A percentile compares a stretch with the other conserved stretches of the same genome.
Evolutionary conservation across 495 filamentous ascomycete genomes (phyloP).

Genomic region (Tricharina praecox): DNA sequence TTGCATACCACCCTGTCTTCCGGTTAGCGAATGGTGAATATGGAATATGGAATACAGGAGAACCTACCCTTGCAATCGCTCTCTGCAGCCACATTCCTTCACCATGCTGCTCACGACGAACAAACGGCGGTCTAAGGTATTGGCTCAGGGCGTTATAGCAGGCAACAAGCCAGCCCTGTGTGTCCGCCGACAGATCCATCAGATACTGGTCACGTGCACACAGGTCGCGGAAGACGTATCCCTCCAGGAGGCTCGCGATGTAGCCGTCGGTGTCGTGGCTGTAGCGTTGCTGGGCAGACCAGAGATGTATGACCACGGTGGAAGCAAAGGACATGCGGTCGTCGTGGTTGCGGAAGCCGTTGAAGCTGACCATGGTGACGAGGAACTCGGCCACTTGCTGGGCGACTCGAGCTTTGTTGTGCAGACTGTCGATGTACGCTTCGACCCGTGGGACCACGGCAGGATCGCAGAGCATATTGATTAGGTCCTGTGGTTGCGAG

Average conservation of each 20-base stretch:
- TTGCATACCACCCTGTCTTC: slow-evolving; percentile 26
- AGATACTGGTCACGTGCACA: slow-evolving; percentile 23
- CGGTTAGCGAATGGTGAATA: not conserved
- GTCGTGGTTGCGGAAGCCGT: slow-evolving; percentile 1
- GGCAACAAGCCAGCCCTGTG: slow-evolving; percentile 13
- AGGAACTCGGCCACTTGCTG: slow-evolving; percentile 21
- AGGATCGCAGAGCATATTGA: slow-evolving; percentile 23
- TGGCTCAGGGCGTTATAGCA: slow-evolving; percentile 22
- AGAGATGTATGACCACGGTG: slow-evolving; percentile 20
- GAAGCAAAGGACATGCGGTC: slow-evolving; percentile 15
- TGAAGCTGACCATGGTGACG: slow-evolving; percentile 14
- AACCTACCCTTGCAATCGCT: slow-evolving; percentile 25
- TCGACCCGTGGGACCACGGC: slow-evolving; percentile 17
- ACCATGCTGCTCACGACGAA: slow-evolving; percentile 9
- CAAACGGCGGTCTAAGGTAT: slow-evolving; percentile 23
- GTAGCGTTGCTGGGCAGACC: slow-evolving; percentile 25
- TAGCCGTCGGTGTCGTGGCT: slow-evolving; percentile 26
- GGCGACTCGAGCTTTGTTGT: slow-evolving; percentile 17
- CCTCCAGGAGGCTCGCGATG: slow-evolving; percentile 12
- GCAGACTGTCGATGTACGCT: slow-evolving; percentile 19
- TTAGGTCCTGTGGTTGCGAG: slow-evolving; percentile 16
- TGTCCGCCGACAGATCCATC: slow-evolving; percentile 10
- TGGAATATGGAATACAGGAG: not conserved
- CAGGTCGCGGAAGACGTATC: not conserved
- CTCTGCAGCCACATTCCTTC: slow-evolving; percentile 26